Evolutionary conservation across 2,329 filamentous ascomycete genomes (phyloP), one percentile per base, ranked within the genome.

Genomic region (Dactylellina parvicollis): DNA sequence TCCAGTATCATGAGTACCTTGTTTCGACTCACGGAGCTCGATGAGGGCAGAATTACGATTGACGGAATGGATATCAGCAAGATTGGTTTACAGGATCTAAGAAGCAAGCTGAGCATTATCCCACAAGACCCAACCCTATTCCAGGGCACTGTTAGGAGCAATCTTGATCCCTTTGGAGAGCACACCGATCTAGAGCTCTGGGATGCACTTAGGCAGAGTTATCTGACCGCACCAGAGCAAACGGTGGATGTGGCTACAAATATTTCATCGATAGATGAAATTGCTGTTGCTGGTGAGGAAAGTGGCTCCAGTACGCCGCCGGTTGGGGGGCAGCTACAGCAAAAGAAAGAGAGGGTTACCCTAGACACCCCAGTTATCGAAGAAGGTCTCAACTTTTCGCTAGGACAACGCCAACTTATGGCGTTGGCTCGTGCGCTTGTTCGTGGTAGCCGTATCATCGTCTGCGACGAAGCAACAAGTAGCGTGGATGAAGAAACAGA

Each of bases 401-500:
- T 98, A 8, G 94, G 94, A 4, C 94, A 98, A 82, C 88, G 95
- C 2, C 95, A 98, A 81, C 87, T 98, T 52, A 96, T 98, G 90
- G 95, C 95, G 0, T 85, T 99, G 0, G 93, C 93, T 0, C 89
- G 95, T 0, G 95, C 95, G 0, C 86, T 99, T 1, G 94, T 98
- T 3, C 89, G 94, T 36, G 88, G 89, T 44, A 90, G 89, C 0
- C 92, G 90, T 77, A 97, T 98, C 81, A 97, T 98, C 77, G 89
- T 99, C 54, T 97, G 94, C 81, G 95, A 99, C 83, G 95, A 99
- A 81, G 95, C 95, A 0, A 99, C 95, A 0, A 92, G 89, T 1
- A 91, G 88, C 0, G 93, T 98, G 5, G 94, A 98, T 80, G 95
- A 97, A 84, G 94, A 97, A 79, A 98, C 94, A 2, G 95, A 99